Percentiles rank a stretch among this genome's conserved stretches.
These are phyloP conservation scores for Reticulascus tulasneorum DNA, from an alignment of 2,329 filamentous ascomycete species.

Conservation along the genomic window DNA sequence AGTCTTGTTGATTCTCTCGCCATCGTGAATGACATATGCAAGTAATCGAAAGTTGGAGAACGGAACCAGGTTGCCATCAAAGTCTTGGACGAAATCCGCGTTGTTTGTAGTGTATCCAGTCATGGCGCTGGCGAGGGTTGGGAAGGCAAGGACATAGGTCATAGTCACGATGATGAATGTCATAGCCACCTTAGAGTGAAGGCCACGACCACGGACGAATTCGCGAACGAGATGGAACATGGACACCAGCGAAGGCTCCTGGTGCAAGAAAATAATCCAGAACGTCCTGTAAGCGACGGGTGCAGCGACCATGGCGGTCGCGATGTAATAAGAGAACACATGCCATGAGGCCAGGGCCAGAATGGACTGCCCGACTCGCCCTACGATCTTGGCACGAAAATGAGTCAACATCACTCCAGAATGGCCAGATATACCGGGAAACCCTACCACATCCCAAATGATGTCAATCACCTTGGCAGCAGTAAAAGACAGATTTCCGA, in stretches of 20 bases:
- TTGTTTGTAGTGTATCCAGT: constrained; percentile 21
- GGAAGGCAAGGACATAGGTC: constrained; percentile 21
- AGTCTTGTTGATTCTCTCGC: constrained; percentile 14
- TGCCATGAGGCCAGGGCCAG: constrained; percentile 23
- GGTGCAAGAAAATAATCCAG: constrained; percentile 18
- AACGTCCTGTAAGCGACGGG: constrained; percentile 24
- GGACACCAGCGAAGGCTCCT: constrained; percentile 15
- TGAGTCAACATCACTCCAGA: background rate
- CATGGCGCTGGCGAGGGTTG: constrained; percentile 23
- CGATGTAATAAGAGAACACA: constrained; percentile 20
- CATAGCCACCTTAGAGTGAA: constrained; percentile 18
- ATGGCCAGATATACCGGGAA: too few species aligned
- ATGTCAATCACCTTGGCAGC: constrained; percentile 22
- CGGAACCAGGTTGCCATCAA: constrained; percentile 13
- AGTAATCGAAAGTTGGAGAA: constrained; percentile 12
- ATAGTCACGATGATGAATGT: constrained; percentile 19
- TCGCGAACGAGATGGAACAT: constrained; percentile 13
- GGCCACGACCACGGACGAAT: constrained; percentile 13
- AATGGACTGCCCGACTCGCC: constrained; percentile 21
- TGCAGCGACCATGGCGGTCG: constrained; percentile 18
- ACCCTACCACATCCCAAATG: constrained; percentile 22
- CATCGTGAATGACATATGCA: constrained; percentile 20
- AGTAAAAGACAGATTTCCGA: constrained; percentile 19
- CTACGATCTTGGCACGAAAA: constrained; percentile 17
- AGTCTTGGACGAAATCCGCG: constrained; percentile 17